Evolutionary conservation across 1,284 basidiomycete genomes (phyloP).

Genomic region (Pascua guehoae): DNA sequence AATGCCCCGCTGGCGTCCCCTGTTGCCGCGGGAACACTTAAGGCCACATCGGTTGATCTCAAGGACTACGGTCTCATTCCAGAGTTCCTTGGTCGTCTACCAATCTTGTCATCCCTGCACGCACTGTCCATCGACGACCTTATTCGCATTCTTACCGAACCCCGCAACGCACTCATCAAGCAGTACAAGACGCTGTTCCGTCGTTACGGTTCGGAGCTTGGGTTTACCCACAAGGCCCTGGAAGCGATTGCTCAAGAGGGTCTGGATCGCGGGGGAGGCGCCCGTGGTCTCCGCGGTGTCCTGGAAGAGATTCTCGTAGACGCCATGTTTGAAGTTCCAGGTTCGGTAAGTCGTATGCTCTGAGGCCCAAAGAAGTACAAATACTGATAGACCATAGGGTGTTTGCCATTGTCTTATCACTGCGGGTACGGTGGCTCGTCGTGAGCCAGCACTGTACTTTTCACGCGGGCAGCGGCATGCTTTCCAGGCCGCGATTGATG

Average conservation of each 20-base stretch:
- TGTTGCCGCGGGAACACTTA: constrained; percentile 16
- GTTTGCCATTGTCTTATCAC: constrained; percentile 63
- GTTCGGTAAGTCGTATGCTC: constrained; percentile 64
- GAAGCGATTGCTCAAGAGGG: constrained; percentile 72
- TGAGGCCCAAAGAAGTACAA: no score
- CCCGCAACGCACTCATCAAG: constrained; percentile 81
- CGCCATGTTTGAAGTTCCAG: constrained; percentile 74
- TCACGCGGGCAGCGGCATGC: constrained; percentile 57
- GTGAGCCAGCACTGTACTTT: constrained; percentile 60
- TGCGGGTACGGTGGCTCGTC: constrained; percentile 55
- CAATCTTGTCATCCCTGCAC: constrained; percentile 76
- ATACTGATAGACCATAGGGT: constrained; percentile 47
- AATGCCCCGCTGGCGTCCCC: constrained; percentile 60
- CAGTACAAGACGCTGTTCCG: constrained; percentile 78
- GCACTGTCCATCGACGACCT: constrained; percentile 71
- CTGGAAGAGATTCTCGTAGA: constrained; percentile 85
- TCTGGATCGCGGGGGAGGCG: constrained; percentile 76
- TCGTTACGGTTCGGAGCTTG: constrained; percentile 42
- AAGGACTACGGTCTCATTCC: constrained; percentile 89
- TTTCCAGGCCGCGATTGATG: constrained; percentile 58
- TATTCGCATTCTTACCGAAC: constrained; percentile 84
- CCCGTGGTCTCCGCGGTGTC: constrained; percentile 79
- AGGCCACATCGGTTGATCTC: constrained; percentile 59
- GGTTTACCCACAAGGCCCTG: constrained; percentile 48
- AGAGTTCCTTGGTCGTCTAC: constrained; percentile 86